phyloP scores from a whole-genome alignment of 1,139 yeast genomes.

The Taphrina communis region DNA sequence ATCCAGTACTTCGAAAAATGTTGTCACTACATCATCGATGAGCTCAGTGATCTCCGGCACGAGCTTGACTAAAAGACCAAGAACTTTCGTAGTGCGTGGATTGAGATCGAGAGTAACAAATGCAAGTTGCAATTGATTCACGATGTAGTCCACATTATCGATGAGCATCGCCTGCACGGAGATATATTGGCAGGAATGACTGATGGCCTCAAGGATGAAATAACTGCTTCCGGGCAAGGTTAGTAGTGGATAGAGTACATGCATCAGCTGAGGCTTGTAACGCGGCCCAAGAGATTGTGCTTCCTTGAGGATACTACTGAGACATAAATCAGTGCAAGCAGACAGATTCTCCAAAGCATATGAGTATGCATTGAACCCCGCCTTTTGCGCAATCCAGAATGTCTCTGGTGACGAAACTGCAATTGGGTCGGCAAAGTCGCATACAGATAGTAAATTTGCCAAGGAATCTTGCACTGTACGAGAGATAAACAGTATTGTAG shows the following conservation, averaged over 20 bases:
- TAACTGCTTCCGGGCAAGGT: constrained; percentile 61
- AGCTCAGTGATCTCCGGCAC: constrained; percentile 74
- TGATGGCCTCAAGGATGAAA: constrained; percentile 56
- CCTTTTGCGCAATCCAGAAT: constrained; percentile 28
- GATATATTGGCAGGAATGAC: constrained; percentile 58
- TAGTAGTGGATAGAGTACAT: constrained; percentile 62
- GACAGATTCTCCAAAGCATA: constrained; percentile 17
- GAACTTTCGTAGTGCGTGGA: constrained; percentile 73
- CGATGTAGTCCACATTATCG: constrained; percentile 77
- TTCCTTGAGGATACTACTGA: constrained; percentile 56
- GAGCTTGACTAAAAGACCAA: constrained; percentile 68
- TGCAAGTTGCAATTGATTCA: constrained; percentile 74
- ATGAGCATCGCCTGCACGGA: constrained; percentile 63
- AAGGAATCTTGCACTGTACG: constrained; percentile 10
- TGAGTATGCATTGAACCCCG: constrained; percentile 10
- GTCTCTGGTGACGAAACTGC: constrained; percentile 13
- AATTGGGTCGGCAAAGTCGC: background rate
- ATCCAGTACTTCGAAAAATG: constrained; percentile 78
- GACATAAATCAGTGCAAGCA: constrained; percentile 48
- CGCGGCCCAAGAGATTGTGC: constrained; percentile 54
- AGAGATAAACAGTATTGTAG: constrained; percentile 7
- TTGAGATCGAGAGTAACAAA: constrained; percentile 72
- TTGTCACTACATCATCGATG: constrained; percentile 71
- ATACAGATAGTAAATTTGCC: background rate
- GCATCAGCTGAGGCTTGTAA: constrained; percentile 61